Percentiles rank a stretch among this genome's conserved stretches.
Conservation (phyloP, 1,284 basidiomycete species). For the Acaromyces ingoldii region DNA sequence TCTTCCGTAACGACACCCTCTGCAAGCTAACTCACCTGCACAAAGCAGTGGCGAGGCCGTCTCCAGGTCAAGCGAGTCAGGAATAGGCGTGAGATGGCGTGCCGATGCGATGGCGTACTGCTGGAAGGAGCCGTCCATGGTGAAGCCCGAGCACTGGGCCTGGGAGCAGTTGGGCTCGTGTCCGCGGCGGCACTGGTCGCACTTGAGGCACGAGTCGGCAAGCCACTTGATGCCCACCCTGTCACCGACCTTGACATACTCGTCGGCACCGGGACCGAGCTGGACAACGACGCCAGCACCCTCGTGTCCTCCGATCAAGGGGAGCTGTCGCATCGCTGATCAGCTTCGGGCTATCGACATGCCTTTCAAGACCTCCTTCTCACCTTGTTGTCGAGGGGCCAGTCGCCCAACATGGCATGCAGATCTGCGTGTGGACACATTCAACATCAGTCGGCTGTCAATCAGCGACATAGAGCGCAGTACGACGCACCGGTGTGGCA, state of each 20-base stretch:
- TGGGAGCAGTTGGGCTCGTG: conserved; percentile 59
- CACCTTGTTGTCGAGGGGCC: conserved; percentile 56
- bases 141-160: conserved; percentile 55
- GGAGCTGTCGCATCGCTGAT: too few relatives aligned
- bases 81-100: conserved; percentile 61
- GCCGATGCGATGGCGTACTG: conserved; percentile 64
- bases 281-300: conserved; percentile 65
- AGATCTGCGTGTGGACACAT: conserved; percentile 10
- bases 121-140: conserved; percentile 75
- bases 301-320: conserved; percentile 80
- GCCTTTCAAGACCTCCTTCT: too few relatives aligned
- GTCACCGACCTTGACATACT: conserved; percentile 63
- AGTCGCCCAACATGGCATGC: conserved; percentile 44
- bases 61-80: conserved; percentile 58
- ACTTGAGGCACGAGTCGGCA: conserved; percentile 63
- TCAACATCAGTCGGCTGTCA: background rate
- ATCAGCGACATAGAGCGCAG: too few relatives aligned
- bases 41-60: conserved; percentile 77
- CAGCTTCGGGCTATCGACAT: too few relatives aligned
- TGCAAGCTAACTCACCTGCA: too few relatives aligned
- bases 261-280: conserved; percentile 65
- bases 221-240: conserved; percentile 73
- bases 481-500: conserved; percentile 26
- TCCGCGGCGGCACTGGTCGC: conserved; percentile 69
- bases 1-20: too few relatives aligned